Conservation (phyloP, 768 basidiomycete species). For the Rhodotorula graminis region DNA sequence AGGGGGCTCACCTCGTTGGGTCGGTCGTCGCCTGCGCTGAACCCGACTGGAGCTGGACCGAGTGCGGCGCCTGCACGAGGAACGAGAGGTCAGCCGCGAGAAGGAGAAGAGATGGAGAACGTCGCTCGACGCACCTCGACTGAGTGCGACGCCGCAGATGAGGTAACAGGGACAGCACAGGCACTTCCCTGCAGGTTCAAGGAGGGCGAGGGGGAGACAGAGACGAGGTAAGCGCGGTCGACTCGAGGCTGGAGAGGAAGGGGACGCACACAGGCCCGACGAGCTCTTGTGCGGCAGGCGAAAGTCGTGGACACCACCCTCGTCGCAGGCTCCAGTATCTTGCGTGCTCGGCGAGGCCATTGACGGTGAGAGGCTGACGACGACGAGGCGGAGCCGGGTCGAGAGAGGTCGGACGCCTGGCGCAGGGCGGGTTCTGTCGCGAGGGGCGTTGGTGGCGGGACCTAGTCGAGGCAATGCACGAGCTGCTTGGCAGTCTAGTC, state of each 20-base stretch:
- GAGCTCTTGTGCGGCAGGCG: neutral
- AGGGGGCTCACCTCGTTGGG: neutral
- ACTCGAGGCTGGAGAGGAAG: neutral
- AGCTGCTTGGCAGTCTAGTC: no score
- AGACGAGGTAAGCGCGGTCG: neutral
- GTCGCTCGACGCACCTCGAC: neutral
- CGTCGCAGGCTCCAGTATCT: neutral
- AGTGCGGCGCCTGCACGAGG: neutral
- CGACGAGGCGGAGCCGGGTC: no score
- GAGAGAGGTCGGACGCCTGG: no score
- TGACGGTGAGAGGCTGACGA: neutral
- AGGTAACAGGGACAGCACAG: slow-evolving; percentile 7
- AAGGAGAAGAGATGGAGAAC: neutral
- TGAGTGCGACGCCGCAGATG: neutral
- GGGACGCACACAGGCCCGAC: neutral
- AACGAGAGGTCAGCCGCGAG: neutral
- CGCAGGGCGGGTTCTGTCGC: no score
- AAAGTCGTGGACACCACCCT: neutral
- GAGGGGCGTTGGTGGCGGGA: no score
- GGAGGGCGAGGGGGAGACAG: neutral
- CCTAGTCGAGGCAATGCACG: no score
- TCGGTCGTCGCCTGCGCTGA: neutral
- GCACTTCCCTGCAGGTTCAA: neutral
- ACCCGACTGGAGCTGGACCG: neutral
- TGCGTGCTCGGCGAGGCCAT: neutral